Base-by-base conservation (phyloP, 2,329 filamentous ascomycete species). In the Cordyceps pruinosa region DNA sequence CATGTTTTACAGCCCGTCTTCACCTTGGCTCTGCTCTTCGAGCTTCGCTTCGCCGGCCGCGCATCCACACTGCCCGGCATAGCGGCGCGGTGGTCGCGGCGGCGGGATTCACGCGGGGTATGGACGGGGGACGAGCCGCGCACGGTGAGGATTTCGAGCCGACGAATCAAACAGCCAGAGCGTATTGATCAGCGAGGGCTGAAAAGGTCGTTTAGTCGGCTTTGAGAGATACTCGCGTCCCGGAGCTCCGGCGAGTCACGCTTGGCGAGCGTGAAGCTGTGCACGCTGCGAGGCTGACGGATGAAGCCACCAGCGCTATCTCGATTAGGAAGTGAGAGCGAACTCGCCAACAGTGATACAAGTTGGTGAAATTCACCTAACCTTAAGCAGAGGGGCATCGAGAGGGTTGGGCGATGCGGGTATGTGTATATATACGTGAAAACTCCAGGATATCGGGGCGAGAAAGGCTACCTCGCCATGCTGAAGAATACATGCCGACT, bases 1-100 rank as follows among this genome's bases (percentile, higher is more conserved):
- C 73, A 76, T 52, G 73, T 75, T 62, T 59, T 62, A 63, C 73
- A 75, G 48, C 73, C 73, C 15, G 72, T 75, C 59, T 75, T 75
- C 17, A 74, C 72, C 55, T 74, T 75, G 19, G 65, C 52, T 17
- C 50, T 60, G 17, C 55, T 32, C 42, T 57, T 13, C 42, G 51
- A 15, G 9, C 21, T 21, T 1, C 35, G 49, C 23, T 50, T 50
- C 2, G 15, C 30, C 12, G 19, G 21, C 19, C 19, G 19, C 13
- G 46, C 32, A 35, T 34, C 32, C 30, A 49, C 32, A 35, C n/a
- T 23, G 2, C 13, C n/a, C 6, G n/a, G 17, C 28, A 35, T 49
- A 19, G 30, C 17, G 25, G 23, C 17, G 44, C 21, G 17, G n/a
- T n/a, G n/a, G n/a, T n/a, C n/a, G n/a, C n/a, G n/a, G n/a, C n/a